These are phyloP conservation scores for Mycena vulgaris DNA, from an alignment of 768 basidiomycete species.

Conservation along the genomic window DNA sequence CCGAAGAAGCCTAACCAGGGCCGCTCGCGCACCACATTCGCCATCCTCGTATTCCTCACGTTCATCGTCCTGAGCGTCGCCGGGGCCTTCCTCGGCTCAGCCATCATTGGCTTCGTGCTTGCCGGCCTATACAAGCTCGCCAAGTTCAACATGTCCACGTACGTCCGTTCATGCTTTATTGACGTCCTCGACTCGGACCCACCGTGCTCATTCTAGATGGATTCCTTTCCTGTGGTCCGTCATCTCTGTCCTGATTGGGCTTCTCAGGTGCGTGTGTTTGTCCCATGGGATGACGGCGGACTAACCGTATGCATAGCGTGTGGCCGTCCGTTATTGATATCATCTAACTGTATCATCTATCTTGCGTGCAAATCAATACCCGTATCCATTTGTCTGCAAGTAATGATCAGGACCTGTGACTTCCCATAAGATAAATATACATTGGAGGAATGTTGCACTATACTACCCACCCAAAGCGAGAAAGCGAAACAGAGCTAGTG, in stretches of 20 bases:
- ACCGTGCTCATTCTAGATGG: conserved; percentile 39
- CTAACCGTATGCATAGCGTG: conserved; percentile 13
- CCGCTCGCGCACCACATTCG: conserved; percentile 63
- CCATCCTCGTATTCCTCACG: conserved; percentile 60
- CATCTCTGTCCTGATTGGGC: conserved; percentile 39
- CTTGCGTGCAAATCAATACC: no score
- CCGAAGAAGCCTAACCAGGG: conserved; percentile 54
- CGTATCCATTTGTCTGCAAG: no score
- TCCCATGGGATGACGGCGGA: not conserved
- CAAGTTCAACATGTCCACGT: conserved; percentile 68
- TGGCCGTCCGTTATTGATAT: conserved; percentile 39
- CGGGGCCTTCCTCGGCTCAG: conserved; percentile 63
- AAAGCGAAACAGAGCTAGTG: no score
- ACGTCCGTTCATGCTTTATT: conserved; percentile 37
- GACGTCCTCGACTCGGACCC: not conserved
- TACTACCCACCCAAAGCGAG: no score
- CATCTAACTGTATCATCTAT: conserved; percentile 25
- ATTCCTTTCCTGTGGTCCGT: conserved; percentile 43
- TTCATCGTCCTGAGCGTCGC: conserved; percentile 60
- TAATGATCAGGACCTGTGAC: no score
- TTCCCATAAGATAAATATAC: no score
- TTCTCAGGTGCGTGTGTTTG: conserved; percentile 29
- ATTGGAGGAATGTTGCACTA: no score
- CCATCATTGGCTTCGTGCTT: conserved; percentile 62
- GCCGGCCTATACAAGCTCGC: conserved; percentile 62